These are phyloP conservation scores for Penicillium arizonense DNA, from an alignment of 495 filamentous ascomycete genomes.

Conservation along the genomic window DNA sequence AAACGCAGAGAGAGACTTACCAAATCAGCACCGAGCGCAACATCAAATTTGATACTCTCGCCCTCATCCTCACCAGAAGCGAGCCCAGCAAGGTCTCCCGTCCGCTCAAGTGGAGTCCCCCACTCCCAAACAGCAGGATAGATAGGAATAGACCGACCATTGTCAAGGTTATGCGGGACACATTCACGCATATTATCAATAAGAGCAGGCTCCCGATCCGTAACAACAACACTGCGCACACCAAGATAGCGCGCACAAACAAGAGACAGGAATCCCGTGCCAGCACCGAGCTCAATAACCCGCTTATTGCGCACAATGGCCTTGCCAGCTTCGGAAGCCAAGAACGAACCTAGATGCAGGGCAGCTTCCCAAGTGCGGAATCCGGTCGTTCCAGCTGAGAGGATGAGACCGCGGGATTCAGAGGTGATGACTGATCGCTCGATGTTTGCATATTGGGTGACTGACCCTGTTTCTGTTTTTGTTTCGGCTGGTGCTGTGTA, in stretches of 20 bases:
- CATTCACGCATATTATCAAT: conserved; percentile 68
- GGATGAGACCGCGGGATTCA: conserved; percentile 74
- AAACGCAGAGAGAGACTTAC: conserved; percentile 18
- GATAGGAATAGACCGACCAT: conserved; percentile 30
- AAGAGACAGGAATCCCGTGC: conserved; percentile 82
- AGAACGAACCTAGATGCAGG: conserved; percentile 77
- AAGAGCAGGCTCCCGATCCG: conserved; percentile 77
- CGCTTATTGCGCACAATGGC: conserved; percentile 51
- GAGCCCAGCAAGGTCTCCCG: conserved; percentile 6
- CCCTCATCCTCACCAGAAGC: neutral
- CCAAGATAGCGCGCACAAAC: conserved; percentile 73
- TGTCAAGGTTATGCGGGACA: conserved; percentile 62
- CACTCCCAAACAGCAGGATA: conserved; percentile 45
- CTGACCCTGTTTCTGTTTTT: neutral
- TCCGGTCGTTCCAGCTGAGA: conserved; percentile 76
- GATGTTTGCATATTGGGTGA: conserved; percentile 30
- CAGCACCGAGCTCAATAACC: conserved; percentile 85
- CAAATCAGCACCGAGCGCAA: conserved; percentile 52
- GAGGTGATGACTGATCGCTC: conserved; percentile 42
- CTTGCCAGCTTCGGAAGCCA: conserved; percentile 45
- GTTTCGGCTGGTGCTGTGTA: conserved; percentile 53
- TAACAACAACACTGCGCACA: conserved; percentile 64
- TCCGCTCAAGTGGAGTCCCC: conserved; percentile 28
- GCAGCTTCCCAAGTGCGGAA: conserved; percentile 93
- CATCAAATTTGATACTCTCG: conserved; percentile 32